A percentile compares a stretch with the other conserved stretches of the same genome.
These are phyloP conservation scores for Saraca asoca DNA, from an alignment of 331 rosid genomes.

Conservation along the genomic window DNA sequence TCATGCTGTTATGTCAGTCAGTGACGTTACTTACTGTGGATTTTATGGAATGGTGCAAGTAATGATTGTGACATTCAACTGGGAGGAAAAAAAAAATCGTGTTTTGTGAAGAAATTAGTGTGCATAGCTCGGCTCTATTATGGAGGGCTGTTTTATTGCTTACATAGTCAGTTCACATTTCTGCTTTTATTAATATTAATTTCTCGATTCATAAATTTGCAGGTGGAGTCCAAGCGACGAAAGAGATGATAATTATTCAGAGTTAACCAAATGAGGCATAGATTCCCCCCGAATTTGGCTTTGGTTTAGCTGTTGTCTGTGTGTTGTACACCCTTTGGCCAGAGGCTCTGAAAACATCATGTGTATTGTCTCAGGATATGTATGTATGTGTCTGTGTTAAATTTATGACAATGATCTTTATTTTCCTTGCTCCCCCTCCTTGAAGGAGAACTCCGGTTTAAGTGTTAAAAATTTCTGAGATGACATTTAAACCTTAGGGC, in stretches of 20 bases:
- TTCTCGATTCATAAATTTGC: conserved; percentile 31
- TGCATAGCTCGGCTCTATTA: neutral
- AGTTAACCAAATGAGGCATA: neutral
- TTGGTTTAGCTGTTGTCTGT: conserved; percentile 38
- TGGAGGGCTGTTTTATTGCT: too few relatives aligned
- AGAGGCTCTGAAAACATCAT: conserved; percentile 41
- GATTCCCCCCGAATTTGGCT: conserved; percentile 26
- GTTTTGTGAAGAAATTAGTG: neutral
- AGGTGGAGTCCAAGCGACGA: conserved; percentile 61
- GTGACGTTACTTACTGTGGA: neutral
- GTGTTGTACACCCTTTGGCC: conserved; percentile 53
- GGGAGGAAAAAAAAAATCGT: neutral
- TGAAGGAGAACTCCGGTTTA: conserved; percentile 23
- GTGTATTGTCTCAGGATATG: conserved; percentile 42
- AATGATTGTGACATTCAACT: neutral
- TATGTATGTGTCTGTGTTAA: conserved; percentile 42
- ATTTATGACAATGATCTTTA: conserved; percentile 30
- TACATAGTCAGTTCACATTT: too few relatives aligned
- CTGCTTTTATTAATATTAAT: neutral
- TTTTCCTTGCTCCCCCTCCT: too few relatives aligned
- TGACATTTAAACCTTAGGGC: neutral
- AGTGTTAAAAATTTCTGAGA: conserved; percentile 22
- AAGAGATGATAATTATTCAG: conserved; percentile 42
- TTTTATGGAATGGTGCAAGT: neutral
- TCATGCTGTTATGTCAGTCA: too few relatives aligned